Percentiles rank a stretch among this genome's conserved stretches.
Evolutionary conservation across 2,329 filamentous ascomycete species (phyloP).

Genomic region (Diaporthe aspalathi): DNA sequence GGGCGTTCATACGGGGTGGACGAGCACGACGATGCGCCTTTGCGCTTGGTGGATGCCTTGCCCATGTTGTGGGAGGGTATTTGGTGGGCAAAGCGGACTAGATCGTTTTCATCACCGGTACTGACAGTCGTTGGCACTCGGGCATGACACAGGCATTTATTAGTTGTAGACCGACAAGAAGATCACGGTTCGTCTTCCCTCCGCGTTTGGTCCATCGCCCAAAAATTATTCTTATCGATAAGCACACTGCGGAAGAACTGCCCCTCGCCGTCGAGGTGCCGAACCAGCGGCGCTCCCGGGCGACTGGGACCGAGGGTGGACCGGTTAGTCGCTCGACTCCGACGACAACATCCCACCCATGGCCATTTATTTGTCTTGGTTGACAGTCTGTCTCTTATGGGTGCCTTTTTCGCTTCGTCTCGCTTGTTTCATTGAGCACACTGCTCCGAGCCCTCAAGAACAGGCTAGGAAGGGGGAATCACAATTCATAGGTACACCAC

Average conservation of each 20-base stretch:
- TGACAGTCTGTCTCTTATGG: neutral
- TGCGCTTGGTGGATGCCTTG: conserved; percentile 54
- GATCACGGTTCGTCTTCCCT: neutral
- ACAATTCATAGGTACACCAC: neutral
- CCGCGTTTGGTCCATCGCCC: neutral
- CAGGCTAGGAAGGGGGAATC: neutral
- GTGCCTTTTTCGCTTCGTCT: neutral
- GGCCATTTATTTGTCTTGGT: too few species aligned
- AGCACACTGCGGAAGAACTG: neutral
- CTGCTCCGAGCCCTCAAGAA: neutral
- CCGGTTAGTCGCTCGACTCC: neutral
- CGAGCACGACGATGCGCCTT: conserved; percentile 46
- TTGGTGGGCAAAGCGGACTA: neutral
- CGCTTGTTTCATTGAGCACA: neutral
- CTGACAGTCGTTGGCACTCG: neutral
- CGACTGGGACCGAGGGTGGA: conserved; percentile 20
- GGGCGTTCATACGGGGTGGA: conserved; percentile 51
- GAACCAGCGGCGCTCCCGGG: conserved; percentile 2
- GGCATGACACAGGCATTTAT: neutral
- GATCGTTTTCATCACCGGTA: conserved; percentile 14
- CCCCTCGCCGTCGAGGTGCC: neutral
- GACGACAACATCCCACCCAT: neutral
- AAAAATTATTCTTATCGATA: conserved; percentile 37
- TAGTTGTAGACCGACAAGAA: neutral
- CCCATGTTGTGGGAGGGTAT: conserved; percentile 48